Conservation (phyloP, 805 yeast species). For the Ogataea glucozyma region DNA sequence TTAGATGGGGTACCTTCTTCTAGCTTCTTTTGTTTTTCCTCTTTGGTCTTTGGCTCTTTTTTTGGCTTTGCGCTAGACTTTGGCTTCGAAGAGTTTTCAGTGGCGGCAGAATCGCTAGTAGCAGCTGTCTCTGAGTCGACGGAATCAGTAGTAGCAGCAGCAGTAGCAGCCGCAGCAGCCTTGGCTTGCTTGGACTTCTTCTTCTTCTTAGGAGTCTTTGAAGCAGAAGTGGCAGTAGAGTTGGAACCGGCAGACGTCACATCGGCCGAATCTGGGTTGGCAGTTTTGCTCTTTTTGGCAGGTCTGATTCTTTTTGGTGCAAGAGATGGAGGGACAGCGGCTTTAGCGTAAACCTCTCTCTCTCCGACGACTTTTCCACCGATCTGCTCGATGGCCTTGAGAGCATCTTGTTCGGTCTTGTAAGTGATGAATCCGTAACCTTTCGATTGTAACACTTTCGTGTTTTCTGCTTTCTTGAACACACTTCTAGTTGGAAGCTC, state of each 20-base stretch:
- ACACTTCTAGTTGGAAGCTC: slow-evolving; percentile 35
- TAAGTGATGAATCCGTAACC: slow-evolving; percentile 56
- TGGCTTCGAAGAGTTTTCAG: slow-evolving; percentile 6
- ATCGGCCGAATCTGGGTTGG: neutral
- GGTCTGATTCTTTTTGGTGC: slow-evolving; percentile 30
- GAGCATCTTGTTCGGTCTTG: slow-evolving; percentile 60
- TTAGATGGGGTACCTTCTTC: slow-evolving; percentile 55
- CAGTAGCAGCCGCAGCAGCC: slow-evolving; percentile 10
- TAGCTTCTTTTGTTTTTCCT: slow-evolving; percentile 34
- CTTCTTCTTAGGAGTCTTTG: slow-evolving; percentile 10
- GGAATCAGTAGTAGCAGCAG: slow-evolving; percentile 10
- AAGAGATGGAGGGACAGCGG: slow-evolving; percentile 43
- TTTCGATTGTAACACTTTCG: slow-evolving; percentile 28
- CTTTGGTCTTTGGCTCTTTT: slow-evolving; percentile 26
- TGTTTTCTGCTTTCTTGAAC: slow-evolving; percentile 26
- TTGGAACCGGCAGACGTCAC: neutral
- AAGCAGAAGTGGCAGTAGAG: slow-evolving; percentile 3
- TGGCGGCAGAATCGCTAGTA: slow-evolving; percentile 11
- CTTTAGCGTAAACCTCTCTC: slow-evolving; percentile 49
- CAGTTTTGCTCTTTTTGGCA: slow-evolving; percentile 18
- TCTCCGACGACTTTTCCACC: slow-evolving; percentile 34
- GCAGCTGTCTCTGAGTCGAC: slow-evolving; percentile 14
- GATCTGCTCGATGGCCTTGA: slow-evolving; percentile 52
- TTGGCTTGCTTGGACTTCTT: slow-evolving; percentile 16
- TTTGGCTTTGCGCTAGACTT: slow-evolving; percentile 14